Evolutionary conservation across 2,329 filamentous ascomycete species (phyloP).

Genomic region (Venturia nashicola): DNA sequence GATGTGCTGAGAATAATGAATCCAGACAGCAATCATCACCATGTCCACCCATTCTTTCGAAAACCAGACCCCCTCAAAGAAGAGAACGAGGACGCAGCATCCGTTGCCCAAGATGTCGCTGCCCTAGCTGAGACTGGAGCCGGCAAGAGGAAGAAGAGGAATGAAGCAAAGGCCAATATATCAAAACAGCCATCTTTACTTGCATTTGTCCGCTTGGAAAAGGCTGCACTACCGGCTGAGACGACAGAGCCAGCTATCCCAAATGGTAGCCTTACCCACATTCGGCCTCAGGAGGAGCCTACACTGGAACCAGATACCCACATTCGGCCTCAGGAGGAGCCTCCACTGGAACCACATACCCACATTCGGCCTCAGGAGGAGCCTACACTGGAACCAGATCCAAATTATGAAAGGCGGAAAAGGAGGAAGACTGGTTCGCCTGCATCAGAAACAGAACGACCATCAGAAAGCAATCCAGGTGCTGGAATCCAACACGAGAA

Average conservation of each 20-base stretch:
- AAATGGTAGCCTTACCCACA: not conserved
- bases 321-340: too few species aligned
- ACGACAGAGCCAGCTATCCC: not conserved
- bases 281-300: too few species aligned
- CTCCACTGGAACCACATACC: too few species aligned
- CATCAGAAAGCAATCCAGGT: not conserved
- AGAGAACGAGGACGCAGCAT: not conserved
- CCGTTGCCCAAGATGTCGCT: not conserved
- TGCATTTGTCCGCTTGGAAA: not conserved
- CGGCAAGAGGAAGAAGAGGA: not conserved
- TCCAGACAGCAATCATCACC: conserved; percentile 21
- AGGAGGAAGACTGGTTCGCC: conserved; percentile 4
- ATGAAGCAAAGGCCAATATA: not conserved
- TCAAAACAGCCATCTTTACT: not conserved
- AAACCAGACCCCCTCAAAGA: not conserved
- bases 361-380: not conserved
- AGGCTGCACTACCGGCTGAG: not conserved
- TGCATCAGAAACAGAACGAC: not conserved
- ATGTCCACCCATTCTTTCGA: conserved; percentile 26
- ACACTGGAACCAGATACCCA: too few species aligned
- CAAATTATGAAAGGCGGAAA: conserved; percentile 5
- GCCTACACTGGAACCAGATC: not conserved
- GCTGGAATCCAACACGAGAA: not conserved
- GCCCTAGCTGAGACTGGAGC: not conserved
- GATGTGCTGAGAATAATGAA: conserved; percentile 25